Evolutionary conservation across 1,284 basidiomycete species (phyloP).

Genomic region (Ceratobasidium papillatum): DNA sequence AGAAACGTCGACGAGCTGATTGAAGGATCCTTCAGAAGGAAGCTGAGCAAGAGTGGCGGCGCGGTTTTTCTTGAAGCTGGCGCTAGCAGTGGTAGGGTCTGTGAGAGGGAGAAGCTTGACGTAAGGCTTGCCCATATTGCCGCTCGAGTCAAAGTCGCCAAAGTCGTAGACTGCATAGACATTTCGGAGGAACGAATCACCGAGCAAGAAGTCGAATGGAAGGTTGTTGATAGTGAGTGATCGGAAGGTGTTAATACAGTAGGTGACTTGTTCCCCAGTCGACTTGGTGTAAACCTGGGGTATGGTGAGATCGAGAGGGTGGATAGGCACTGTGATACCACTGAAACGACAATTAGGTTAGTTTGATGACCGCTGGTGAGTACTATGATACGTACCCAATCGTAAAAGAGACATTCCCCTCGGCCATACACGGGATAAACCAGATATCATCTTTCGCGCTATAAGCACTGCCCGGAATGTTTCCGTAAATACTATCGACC

Average conservation of each 20-base stretch:
- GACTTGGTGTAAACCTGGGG: slow-evolving; percentile 56
- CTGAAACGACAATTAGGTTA: slow-evolving; percentile 52
- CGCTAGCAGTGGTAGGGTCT: slow-evolving; percentile 71
- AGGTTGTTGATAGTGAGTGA: slow-evolving; percentile 62
- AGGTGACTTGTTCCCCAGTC: slow-evolving; percentile 40
- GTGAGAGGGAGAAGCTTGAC: slow-evolving; percentile 74
- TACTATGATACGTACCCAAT: slow-evolving; percentile 62
- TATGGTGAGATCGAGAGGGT: slow-evolving; percentile 75
- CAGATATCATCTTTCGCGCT: slow-evolving; percentile 64
- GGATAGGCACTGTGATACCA: slow-evolving; percentile 47
- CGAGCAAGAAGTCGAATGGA: slow-evolving; percentile 76
- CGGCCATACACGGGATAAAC: slow-evolving; percentile 72
- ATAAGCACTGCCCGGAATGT: slow-evolving; percentile 65
- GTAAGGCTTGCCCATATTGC: slow-evolving; percentile 68
- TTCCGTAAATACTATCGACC: slow-evolving; percentile 71
- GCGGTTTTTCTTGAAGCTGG: slow-evolving; percentile 70
- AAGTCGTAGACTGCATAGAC: slow-evolving; percentile 87
- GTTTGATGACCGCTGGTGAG: slow-evolving; percentile 20
- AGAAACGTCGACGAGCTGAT: not conserved
- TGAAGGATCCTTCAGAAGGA: slow-evolving; percentile 19
- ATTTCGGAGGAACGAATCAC: slow-evolving; percentile 83
- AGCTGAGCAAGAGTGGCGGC: slow-evolving; percentile 58
- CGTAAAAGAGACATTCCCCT: slow-evolving; percentile 78
- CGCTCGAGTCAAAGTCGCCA: slow-evolving; percentile 72
- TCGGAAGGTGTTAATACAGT: slow-evolving; percentile 76